phyloP scores from a whole-genome alignment of 164 flowering plant species.

The Annona cherimola region DNA sequence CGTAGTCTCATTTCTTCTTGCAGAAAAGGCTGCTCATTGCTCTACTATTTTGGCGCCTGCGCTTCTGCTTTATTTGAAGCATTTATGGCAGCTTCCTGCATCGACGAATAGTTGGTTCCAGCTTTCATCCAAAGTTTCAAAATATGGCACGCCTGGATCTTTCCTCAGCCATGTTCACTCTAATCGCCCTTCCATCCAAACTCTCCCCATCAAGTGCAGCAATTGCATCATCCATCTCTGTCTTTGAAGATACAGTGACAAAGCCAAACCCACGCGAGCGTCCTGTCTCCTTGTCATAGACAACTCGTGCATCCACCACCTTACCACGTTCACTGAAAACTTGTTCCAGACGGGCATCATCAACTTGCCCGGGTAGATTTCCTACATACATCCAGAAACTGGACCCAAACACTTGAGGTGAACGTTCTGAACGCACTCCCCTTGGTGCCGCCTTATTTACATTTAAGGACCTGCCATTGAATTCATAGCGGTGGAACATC shows the following conservation, averaged over 20 bases:
- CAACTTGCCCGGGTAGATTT: slow-evolving; percentile 60
- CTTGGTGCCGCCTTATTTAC: slow-evolving; percentile 89
- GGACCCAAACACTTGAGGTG: slow-evolving; percentile 43
- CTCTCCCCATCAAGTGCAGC: no score
- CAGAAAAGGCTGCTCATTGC: no score
- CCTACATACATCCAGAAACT: slow-evolving; percentile 53
- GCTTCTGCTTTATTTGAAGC: no score
- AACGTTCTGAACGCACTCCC: slow-evolving; percentile 59
- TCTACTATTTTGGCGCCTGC: no score
- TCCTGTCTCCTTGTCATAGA: slow-evolving; percentile 50
- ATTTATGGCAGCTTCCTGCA: no score
- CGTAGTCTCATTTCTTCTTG: no score
- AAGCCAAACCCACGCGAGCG: slow-evolving; percentile 74
- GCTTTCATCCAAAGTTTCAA: no score
- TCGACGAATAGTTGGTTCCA: no score
- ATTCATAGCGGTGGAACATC: slow-evolving; percentile 53
- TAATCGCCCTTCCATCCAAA: no score
- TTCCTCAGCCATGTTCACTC: no score
- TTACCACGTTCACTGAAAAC: slow-evolving; percentile 64
- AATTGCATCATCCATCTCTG: no score
- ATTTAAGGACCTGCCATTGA: slow-evolving; percentile 68
- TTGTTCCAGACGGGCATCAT: slow-evolving; percentile 51
- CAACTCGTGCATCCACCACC: slow-evolving; percentile 54
- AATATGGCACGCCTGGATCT: slow-evolving; percentile 53
- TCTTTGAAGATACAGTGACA: no score